Evolutionary conservation across 2,329 filamentous ascomycete genomes (phyloP).

Genomic region (Fusarium musae): DNA sequence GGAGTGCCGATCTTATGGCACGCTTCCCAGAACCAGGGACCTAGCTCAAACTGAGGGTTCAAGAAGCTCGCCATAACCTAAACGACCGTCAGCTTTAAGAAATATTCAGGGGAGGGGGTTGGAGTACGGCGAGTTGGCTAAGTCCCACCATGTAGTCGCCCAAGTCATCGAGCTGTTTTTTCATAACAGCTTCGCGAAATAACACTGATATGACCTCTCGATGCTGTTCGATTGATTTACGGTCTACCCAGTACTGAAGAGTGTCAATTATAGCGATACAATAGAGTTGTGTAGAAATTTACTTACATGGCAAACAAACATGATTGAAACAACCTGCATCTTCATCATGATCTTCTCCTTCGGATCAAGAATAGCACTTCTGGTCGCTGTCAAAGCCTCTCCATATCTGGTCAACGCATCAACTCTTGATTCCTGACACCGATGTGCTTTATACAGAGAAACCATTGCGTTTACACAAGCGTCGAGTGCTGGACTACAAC

Average conservation of each 20-base stretch:
- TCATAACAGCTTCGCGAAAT: conserved; percentile 27
- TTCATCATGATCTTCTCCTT: conserved; percentile 17
- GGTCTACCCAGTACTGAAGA: conserved; percentile 31
- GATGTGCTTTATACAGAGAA: conserved; percentile 19
- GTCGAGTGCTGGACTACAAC: conserved; percentile 26
- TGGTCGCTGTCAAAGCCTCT: conserved; percentile 16
- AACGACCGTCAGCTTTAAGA: neutral
- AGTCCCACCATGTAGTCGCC: conserved; percentile 31
- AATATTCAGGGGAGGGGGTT: fast-evolving
- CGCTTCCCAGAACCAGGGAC: conserved; percentile 40
- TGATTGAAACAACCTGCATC: conserved; percentile 27
- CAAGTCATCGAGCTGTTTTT: conserved; percentile 14
- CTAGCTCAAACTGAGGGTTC: conserved; percentile 27
- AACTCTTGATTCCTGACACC: conserved; percentile 2
- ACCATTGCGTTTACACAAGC: conserved; percentile 32
- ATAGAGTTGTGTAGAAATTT: fast-evolving
- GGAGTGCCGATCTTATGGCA: conserved; percentile 7
- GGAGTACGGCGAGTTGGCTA: conserved; percentile 30
- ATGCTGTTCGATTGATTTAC: conserved; percentile 16
- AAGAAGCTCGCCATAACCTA: conserved; percentile 35
- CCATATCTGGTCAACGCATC: conserved; percentile 31
- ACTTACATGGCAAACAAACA: conserved; percentile 37
- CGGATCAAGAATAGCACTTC: conserved; percentile 10
- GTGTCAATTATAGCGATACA: neutral
- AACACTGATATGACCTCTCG: conserved; percentile 27